Evolutionary conservation across 352 stramenopile genomes (phyloP).

Genomic region (Hyaloperonospora brassicae): DNA sequence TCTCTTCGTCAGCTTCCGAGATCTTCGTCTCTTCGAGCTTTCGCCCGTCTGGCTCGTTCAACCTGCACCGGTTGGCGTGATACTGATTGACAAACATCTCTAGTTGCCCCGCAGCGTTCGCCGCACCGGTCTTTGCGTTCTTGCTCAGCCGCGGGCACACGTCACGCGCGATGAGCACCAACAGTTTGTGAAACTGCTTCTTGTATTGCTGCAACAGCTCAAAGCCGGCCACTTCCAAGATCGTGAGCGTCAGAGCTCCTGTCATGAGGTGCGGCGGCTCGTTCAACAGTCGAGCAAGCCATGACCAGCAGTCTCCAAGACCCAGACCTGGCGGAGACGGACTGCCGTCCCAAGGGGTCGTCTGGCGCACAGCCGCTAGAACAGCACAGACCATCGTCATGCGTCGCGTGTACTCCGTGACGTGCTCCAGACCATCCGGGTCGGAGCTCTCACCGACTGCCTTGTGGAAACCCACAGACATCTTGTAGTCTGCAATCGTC

Average conservation of each 20-base stretch:
- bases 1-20: constrained; percentile 56
- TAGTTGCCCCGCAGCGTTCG: constrained; percentile 64
- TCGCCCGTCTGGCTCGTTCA: constrained; percentile 50
- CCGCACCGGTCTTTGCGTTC: constrained; percentile 62
- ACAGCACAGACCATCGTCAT: constrained; percentile 75
- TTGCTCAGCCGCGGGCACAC: constrained; percentile 60
- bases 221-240: constrained; percentile 71
- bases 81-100: constrained; percentile 72
- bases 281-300: constrained; percentile 61
- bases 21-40: constrained; percentile 70
- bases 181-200: constrained; percentile 70
- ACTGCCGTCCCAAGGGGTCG: constrained; percentile 46
- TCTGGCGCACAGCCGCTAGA: constrained; percentile 65
- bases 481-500: constrained; percentile 56
- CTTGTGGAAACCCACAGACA: constrained; percentile 54
- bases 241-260: constrained; percentile 54
- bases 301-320: constrained; percentile 65
- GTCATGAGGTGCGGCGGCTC: constrained; percentile 68
- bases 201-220: constrained; percentile 59
- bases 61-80: constrained; percentile 41
- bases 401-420: constrained; percentile 69
- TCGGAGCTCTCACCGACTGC: constrained; percentile 53
- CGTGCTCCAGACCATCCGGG: constrained; percentile 53
- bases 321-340: constrained; percentile 41
- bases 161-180: constrained; percentile 58